These are phyloP conservation scores for Colletotrichum cereale DNA, from an alignment of 2,329 filamentous ascomycete species.

Conservation along the genomic window DNA sequence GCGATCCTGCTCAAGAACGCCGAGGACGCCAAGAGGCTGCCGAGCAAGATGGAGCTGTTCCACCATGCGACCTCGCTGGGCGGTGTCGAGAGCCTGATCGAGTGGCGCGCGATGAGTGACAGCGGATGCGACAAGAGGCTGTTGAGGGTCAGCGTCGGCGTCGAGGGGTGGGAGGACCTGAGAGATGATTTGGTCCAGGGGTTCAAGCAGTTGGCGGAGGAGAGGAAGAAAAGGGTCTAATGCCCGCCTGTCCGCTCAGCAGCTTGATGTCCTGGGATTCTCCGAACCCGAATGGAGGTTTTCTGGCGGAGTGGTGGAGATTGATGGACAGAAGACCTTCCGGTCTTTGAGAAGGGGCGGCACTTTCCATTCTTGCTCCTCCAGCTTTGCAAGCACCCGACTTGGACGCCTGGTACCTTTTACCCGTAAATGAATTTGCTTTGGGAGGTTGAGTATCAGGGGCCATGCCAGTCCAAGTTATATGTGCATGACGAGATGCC, in stretches of 20 bases:
- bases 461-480: background rate
- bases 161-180: constrained; percentile 90
- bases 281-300: background rate
- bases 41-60: constrained; percentile 84
- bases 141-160: constrained; percentile 85
- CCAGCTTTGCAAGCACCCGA: background rate
- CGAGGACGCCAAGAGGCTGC: constrained; percentile 74
- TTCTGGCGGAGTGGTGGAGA: background rate
- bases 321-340: background rate
- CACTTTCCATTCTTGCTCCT: background rate
- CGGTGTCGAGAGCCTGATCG: constrained; percentile 94
- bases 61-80: constrained; percentile 95
- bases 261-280: background rate
- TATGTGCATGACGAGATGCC: background rate
- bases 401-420: background rate
- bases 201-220: constrained; percentile 66
- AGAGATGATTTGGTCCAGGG: constrained; percentile 78
- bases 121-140: constrained; percentile 76
- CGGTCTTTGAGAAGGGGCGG: background rate
- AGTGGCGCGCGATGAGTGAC: constrained; percentile 96
- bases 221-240: constrained; percentile 41
- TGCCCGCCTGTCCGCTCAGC: background rate
- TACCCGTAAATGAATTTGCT: too few species aligned
- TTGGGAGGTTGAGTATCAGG: background rate
- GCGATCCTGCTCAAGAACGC: constrained; percentile 74